These are phyloP conservation scores for Lobosporangium transversale DNA, from an alignment of 192 early-diverging fungal genomes.

Conservation along the genomic window DNA sequence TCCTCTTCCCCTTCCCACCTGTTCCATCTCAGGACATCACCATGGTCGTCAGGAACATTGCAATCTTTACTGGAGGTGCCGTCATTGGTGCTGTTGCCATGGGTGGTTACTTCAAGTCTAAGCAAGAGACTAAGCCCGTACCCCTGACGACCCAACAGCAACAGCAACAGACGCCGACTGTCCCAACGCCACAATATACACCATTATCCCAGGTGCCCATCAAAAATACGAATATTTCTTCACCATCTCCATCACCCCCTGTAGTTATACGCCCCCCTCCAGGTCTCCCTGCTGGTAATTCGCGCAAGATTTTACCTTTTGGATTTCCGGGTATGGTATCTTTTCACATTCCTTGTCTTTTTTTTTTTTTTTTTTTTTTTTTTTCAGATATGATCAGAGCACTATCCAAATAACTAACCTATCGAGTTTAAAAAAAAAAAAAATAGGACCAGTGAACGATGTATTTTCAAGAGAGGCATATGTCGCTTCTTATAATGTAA, in stretches of 20 bases:
- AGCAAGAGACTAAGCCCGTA: slow-evolving; percentile 8
- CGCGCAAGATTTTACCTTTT: slow-evolving; percentile 43
- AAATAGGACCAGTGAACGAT: slow-evolving; percentile 83
- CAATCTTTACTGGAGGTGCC: slow-evolving; percentile 50
- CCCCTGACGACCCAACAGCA: slow-evolving; percentile 1
- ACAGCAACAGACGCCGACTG: neutral
- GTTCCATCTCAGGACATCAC: slow-evolving; percentile 3
- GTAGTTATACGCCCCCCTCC: slow-evolving; percentile 18
- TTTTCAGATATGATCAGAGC: neutral
- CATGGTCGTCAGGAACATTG: slow-evolving; percentile 54
- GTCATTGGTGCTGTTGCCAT: slow-evolving; percentile 44
- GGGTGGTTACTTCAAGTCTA: slow-evolving; percentile 43
- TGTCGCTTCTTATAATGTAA: slow-evolving; percentile 76
- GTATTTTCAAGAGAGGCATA: slow-evolving; percentile 74
- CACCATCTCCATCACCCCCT: slow-evolving; percentile 23
- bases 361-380: neutral
- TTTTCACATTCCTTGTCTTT: neutral
- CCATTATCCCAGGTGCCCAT: slow-evolving; percentile 16
- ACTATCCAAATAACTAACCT: too few species aligned
- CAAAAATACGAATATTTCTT: neutral
- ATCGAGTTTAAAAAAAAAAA: too few species aligned
- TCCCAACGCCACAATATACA: neutral
- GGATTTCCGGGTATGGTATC: slow-evolving; percentile 39
- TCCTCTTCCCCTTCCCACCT: neutral
- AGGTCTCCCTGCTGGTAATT: slow-evolving; percentile 2